Evolutionary conservation across 805 yeast genomes (phyloP).

Genomic region (Starmera dryadoides): DNA sequence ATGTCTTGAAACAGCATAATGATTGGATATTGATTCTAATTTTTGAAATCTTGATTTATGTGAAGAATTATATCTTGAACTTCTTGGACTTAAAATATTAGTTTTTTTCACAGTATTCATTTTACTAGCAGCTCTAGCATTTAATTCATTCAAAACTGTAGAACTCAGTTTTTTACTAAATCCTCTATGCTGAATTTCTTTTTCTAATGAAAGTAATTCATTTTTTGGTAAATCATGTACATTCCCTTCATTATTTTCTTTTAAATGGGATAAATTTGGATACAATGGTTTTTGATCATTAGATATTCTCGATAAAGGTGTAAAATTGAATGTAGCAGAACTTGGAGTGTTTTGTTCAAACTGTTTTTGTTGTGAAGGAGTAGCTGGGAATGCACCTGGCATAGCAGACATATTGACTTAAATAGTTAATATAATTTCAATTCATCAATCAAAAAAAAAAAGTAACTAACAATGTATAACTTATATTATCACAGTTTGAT

Average conservation of each 20-base stretch:
- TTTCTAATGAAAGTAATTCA: neutral
- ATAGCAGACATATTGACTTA: neutral
- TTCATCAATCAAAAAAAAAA: no score
- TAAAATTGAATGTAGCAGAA: constrained; percentile 8
- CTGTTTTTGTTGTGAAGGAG: constrained; percentile 1
- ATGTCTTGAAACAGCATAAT: constrained; percentile 21
- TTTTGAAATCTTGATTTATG: constrained; percentile 20
- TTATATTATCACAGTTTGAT: no score
- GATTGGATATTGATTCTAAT: constrained; percentile 26
- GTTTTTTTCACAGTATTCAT: constrained; percentile 9
- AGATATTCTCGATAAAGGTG: constrained; percentile 1
- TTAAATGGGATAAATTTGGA: constrained; percentile 15
- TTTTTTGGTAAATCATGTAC: neutral
- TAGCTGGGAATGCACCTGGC: constrained; percentile 4
- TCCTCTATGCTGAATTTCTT: constrained; percentile 17
- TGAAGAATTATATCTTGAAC: constrained; percentile 13
- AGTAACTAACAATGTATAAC: no score
- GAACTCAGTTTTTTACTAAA: constrained; percentile 26
- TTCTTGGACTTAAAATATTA: constrained; percentile 14
- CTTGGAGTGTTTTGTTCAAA: constrained; percentile 8
- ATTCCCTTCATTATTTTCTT: constrained; percentile 1
- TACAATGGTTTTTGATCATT: constrained; percentile 7
- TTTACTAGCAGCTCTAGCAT: constrained; percentile 23
- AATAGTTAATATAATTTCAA: no score
- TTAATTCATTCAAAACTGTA: constrained; percentile 26